Conservation (phyloP, 371 early-diverging fungal species). For the Rhizopus arrhizus region DNA sequence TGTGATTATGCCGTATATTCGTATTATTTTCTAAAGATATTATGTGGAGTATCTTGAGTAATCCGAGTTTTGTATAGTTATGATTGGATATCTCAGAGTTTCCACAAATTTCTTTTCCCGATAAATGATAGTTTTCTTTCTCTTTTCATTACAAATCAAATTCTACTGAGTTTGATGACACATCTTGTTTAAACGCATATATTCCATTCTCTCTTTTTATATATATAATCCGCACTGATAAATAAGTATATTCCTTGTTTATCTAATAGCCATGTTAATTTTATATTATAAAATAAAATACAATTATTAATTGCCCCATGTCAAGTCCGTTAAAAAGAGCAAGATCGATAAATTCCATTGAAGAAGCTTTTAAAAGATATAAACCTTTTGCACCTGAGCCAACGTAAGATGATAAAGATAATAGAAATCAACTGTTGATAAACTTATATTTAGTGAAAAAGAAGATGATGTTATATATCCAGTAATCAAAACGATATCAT, state of each 20-base stretch:
- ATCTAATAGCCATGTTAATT: too few relatives aligned
- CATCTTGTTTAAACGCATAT: too few relatives aligned
- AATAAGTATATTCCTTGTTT: too few relatives aligned
- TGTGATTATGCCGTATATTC: not conserved
- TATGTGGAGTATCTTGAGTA: not conserved
- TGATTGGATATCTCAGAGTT: too few relatives aligned
- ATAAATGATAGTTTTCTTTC: too few relatives aligned
- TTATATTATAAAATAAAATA: too few relatives aligned
- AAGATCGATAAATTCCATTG: conserved; percentile 20
- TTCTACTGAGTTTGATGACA: too few relatives aligned
- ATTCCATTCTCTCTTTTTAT: too few relatives aligned
- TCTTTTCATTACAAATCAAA: too few relatives aligned
- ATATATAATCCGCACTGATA: too few relatives aligned
- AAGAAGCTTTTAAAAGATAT: conserved; percentile 17
- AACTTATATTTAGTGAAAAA: not conserved
- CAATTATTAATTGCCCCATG: not conserved
- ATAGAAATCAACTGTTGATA: conserved; percentile 2
- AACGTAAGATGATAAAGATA: not conserved
- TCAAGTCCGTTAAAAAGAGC: conserved; percentile 21
- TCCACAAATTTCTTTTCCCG: too few relatives aligned
- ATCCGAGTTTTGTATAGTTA: too few relatives aligned
- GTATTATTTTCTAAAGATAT: not conserved
- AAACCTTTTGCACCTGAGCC: conserved; percentile 8
- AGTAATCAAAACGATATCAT: conserved; percentile 5
- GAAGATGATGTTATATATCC: not conserved